Evolutionary conservation across 805 yeast species (phyloP).

Genomic region (Zygosaccharomyces lentus): DNA sequence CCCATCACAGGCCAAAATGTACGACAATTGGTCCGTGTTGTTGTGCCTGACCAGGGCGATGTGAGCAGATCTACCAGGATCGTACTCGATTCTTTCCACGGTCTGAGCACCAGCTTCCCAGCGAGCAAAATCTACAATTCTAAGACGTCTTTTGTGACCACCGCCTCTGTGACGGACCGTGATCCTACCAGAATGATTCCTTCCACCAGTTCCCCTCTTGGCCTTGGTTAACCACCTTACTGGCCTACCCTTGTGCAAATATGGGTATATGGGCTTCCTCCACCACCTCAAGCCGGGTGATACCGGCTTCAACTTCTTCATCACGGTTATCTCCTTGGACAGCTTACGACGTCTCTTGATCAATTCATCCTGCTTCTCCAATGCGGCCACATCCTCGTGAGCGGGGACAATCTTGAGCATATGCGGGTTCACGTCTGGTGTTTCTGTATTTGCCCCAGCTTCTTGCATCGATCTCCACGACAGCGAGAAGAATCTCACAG

Average conservation of each 20-base stretch:
- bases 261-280: constrained; percentile 79
- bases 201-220: constrained; percentile 72
- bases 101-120: constrained; percentile 63
- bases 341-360: constrained; percentile 69
- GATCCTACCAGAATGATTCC: constrained; percentile 83
- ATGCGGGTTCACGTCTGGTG: constrained; percentile 14
- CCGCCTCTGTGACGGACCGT: constrained; percentile 96
- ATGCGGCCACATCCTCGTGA: constrained; percentile 53
- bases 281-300: constrained; percentile 89
- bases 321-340: constrained; percentile 61
- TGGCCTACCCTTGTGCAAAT: constrained; percentile 84
- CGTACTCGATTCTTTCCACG: constrained; percentile 88
- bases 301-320: constrained; percentile 73
- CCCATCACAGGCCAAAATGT: constrained; percentile 89
- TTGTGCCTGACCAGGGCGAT: constrained; percentile 76
- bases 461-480: constrained; percentile 11
- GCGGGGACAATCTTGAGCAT: constrained; percentile 40
- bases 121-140: constrained; percentile 76
- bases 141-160: constrained; percentile 84
- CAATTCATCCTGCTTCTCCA: constrained; percentile 74
- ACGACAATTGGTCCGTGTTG: constrained; percentile 58
- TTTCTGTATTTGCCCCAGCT: neutral
- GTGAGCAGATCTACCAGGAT: constrained; percentile 91
- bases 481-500: constrained; percentile 9
- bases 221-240: constrained; percentile 68